Percentiles rank a stretch among this genome's conserved stretches.
Evolutionary conservation across 495 filamentous ascomycete genomes (phyloP).

Genomic region (Jackrogersella minutella): DNA sequence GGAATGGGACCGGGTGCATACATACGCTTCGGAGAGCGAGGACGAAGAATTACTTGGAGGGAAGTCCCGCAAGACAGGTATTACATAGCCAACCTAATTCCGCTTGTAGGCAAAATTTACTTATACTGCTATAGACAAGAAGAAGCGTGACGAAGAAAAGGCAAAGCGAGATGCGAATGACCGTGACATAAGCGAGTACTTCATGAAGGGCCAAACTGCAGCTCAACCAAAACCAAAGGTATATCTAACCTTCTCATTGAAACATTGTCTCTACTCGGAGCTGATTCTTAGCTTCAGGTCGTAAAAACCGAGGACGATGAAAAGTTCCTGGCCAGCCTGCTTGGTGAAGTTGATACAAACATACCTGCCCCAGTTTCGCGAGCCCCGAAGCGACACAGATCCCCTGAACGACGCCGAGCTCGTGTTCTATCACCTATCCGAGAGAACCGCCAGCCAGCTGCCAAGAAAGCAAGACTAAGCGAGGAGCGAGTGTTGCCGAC

Average conservation of each 20-base stretch:
- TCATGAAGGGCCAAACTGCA: constrained; percentile 74
- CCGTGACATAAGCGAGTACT: constrained; percentile 91
- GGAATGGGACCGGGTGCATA: constrained; percentile 83
- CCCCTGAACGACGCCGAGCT: constrained; percentile 76
- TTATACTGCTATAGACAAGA: constrained; percentile 65
- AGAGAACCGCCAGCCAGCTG: constrained; percentile 50
- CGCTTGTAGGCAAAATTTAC: constrained; percentile 11
- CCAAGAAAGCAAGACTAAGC: constrained; percentile 61
- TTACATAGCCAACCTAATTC: constrained; percentile 37
- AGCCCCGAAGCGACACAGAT: constrained; percentile 69
- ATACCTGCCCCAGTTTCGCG: constrained; percentile 64
- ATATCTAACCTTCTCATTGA: constrained; percentile 10
- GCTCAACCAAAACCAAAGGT: constrained; percentile 83
- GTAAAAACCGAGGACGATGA: constrained; percentile 83
- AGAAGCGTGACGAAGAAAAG: constrained; percentile 89
- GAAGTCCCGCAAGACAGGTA: constrained; percentile 57
- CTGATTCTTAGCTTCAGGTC: constrained; percentile 42
- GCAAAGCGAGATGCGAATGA: constrained; percentile 86
- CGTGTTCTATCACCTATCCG: constrained; percentile 79
- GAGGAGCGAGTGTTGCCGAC: constrained; percentile 56
- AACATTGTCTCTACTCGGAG: not conserved
- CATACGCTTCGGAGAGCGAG: constrained; percentile 76
- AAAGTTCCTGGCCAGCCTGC: constrained; percentile 81
- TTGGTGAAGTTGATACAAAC: constrained; percentile 90
- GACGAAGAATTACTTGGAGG: constrained; percentile 69